Base-by-base conservation (phyloP, 2,329 filamentous ascomycete species). In the Esteya vermicola region DNA sequence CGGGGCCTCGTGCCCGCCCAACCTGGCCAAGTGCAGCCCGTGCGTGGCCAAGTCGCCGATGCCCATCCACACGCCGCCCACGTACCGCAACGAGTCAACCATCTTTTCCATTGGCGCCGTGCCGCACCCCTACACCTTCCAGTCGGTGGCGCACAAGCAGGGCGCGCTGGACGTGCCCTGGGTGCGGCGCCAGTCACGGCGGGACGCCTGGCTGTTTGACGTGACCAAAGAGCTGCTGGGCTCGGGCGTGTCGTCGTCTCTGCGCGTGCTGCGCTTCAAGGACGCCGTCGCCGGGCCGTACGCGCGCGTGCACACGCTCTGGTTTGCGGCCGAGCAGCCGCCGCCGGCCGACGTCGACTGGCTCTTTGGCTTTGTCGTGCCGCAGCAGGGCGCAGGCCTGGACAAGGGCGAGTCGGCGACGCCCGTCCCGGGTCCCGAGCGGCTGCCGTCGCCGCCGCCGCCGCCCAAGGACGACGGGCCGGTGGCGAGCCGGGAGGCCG, bases 81-180 rank as follows among this genome's bases (percentile, higher is more conserved):
- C 69, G 16, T 91, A 85, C 57, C 70, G 70, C 41, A 94, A 95
- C 57, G 70, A 69, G 5, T 78, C 78, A 13, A 67, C 66, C 2
- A 55, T 81, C 14, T 96, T 86, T 62, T 85, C 81, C 3, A 83
- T 98, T 47, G 86, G 81, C 43, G 83, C 78, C 1, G 80, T 96
- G 12, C 89, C 89, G 0, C 91, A 98, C 55, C 91, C 91, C 0
- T 93, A 86, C 64, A 95, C 88, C 2, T 67, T 85, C 32, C 72
- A 78, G 40, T 72, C 76, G 12, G 64, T 96, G 16, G 68, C 75
- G 43, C 69, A 75, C 47, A 69, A 75, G 43, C 67, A 72, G 31
- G 67, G 75, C 3, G 61, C 68, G 2, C 63, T 84, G 36, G 78
- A 79, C 36, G 60, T 79, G 2, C 57, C 65, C 8, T 81, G 75